Evolutionary conservation across 805 yeast genomes (phyloP).

Genomic region (Ogataea philodendri): DNA sequence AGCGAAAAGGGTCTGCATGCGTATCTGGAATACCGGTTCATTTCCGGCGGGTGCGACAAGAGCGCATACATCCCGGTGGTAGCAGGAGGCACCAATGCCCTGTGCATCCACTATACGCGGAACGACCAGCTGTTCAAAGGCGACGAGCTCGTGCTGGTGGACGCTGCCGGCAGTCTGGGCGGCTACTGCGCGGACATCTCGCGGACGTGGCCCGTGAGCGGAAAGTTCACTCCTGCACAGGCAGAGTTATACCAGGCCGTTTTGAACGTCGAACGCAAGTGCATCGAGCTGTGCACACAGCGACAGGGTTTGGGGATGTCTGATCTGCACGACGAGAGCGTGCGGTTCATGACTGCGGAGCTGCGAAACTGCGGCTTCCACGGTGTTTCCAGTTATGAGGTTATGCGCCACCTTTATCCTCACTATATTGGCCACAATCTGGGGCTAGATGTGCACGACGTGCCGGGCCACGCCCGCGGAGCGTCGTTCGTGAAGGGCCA

Average conservation of each 20-base stretch:
- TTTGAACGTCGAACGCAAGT: slow-evolving; percentile 71
- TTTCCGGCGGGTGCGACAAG: slow-evolving; percentile 83
- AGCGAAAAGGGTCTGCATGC: slow-evolving; percentile 80
- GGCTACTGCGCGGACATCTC: slow-evolving; percentile 97
- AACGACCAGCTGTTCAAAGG: slow-evolving; percentile 78
- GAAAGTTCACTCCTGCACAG: slow-evolving; percentile 74
- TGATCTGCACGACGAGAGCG: slow-evolving; percentile 73
- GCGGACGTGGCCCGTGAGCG: slow-evolving; percentile 90
- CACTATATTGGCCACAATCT: slow-evolving; percentile 95
- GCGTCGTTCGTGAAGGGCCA: slow-evolving; percentile 60
- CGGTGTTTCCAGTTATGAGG: slow-evolving; percentile 48
- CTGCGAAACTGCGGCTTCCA: slow-evolving; percentile 71
- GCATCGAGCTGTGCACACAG: slow-evolving; percentile 69
- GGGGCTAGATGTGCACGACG: slow-evolving; percentile 89
- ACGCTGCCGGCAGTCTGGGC: slow-evolving; percentile 91
- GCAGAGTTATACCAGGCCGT: slow-evolving; percentile 87
- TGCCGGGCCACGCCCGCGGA: slow-evolving; percentile 60
- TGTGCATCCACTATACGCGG: slow-evolving; percentile 90
- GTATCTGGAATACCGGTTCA: slow-evolving; percentile 77
- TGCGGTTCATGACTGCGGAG: slow-evolving; percentile 56
- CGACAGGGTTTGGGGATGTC: slow-evolving; percentile 53
- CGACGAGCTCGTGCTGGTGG: slow-evolving; percentile 81
- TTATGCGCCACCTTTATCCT: slow-evolving; percentile 67
- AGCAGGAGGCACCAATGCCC: slow-evolving; percentile 87
- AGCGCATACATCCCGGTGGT: slow-evolving; percentile 95